Evolutionary conservation across 2,329 filamentous ascomycete species (phyloP), one percentile per base, ranked within the genome.

Genomic region (Penicillium sp.): DNA sequence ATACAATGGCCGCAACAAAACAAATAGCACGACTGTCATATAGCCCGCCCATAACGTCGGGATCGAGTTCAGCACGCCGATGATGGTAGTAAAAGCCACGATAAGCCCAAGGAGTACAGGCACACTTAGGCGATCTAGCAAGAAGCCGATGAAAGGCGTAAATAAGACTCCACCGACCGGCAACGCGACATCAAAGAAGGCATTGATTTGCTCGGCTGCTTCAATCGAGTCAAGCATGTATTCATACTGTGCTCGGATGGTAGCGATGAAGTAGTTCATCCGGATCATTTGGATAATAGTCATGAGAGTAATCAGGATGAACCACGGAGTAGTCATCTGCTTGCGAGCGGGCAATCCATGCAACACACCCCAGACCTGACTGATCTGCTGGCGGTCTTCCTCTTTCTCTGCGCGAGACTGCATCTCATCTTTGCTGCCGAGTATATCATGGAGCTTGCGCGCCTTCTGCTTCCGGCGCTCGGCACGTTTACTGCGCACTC

Each of bases 181-280:
- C 3, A 96, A 79, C 5, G 91, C 88, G 4, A 90, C 75, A 69
- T 96, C 92, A 75, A 96, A 96, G 75, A 95, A 90, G 58, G 88
- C 81, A 74, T 96, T 96, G 69, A 96, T 83, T 54, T 83, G 78
- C 5, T 86, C 81, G 0, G 91, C 91, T 60, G 81, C 80, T 1
- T 78, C 72, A 59, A 80, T 78, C 9, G 85, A 85, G 43, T 81
- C 80, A 16, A 97, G 84, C 54, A 97, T 84, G 64, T 88, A 88
- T 31, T 87, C 83, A 75, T 96, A 96, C 73, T 97, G 93, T 0
- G 88, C 82, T 2, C 90, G 84, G 61, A 96, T 88, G 2, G 92
- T 96, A 3, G 92, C 91, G 53, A 96, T 91, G 71, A 96, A 96
- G 78, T 92, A 96, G 77, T 96, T 96, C 82, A 96, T 96, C 29